phyloP scores from a whole-genome alignment of 768 basidiomycete genomes.

The Termitomyces titanicus region DNA sequence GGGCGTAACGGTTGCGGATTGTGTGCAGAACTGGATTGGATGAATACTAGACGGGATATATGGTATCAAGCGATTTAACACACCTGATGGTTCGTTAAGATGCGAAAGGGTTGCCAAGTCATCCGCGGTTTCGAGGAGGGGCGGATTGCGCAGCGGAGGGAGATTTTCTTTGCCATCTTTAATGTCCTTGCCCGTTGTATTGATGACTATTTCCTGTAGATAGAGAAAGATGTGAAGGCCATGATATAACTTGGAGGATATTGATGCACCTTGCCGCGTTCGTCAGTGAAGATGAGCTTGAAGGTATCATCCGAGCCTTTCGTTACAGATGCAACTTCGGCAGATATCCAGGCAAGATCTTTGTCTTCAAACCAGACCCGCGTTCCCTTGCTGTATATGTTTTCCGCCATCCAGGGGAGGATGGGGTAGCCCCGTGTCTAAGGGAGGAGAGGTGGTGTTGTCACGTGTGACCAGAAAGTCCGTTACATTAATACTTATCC shows the following conservation, averaged over 20 bases:
- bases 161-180: conserved; percentile 75
- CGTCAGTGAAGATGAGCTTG: conserved; percentile 83
- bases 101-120: conserved; percentile 97
- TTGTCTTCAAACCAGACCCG: conserved; percentile 94
- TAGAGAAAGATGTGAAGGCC: conserved; percentile 7
- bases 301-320: conserved; percentile 70
- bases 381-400: conserved; percentile 88
- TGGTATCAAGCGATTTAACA: conserved; percentile 17
- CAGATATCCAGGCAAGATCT: conserved; percentile 92
- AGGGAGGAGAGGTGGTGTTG: background rate
- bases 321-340: conserved; percentile 67
- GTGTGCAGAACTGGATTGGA: conserved; percentile 78
- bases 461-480: no score
- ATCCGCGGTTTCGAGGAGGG: conserved; percentile 93
- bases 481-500: no score
- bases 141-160: conserved; percentile 95
- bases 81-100: conserved; percentile 96
- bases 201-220: conserved; percentile 69
- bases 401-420: conserved; percentile 67
- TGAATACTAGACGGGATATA: background rate
- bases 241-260: conserved; percentile 14
- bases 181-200: conserved; percentile 77
- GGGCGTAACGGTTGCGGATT: conserved; percentile 93
- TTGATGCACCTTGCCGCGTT: conserved; percentile 78
- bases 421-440: conserved; percentile 3